Evolutionary conservation across 176 grass and related monocot species (phyloP), one percentile per base, ranked within the genome.

Genomic region (Zizania latifolia): DNA sequence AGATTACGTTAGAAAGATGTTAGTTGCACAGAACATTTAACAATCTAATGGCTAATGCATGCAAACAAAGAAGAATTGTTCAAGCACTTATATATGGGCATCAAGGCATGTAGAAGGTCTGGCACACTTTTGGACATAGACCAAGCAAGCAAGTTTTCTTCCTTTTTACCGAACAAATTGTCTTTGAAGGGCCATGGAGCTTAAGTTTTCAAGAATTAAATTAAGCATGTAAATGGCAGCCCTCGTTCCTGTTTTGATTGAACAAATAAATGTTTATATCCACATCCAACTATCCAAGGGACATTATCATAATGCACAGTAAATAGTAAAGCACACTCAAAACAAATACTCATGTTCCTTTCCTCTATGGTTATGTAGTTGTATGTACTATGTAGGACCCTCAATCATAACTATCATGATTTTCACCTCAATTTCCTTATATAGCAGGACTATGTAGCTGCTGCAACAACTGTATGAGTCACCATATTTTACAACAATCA

Each of bases 1-100:
- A 73, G 57, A 50, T 29, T 67, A 13, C n/a, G 2, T 23, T 57
- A 54, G 15, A 36, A 29, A 75, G 15, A 83, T 88, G 26, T 58
- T 62, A 36, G 8, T 57, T 53, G 62, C 22, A 72, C 4, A 74
- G 58, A 83, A 74, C 11, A 62, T 15, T 21, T 37, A n/a, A n/a
- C n/a, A 67, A 40, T 36, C 17, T 59, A 72, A n/a, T n/a, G n/a
- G n/a, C n/a, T n/a, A n/a, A 77, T 61, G 67, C 39, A 59, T 60
- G 68, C 24, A 31, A 17, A 77, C 39, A 72, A 19, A 39, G 19
- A 9, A 67, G 9, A 50, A 74, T 30, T 27, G 19, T 31, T 13
- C 66, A 82, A 58, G 19, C n/a, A 19, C 50, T 37, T 77, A 26
- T 65, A 78, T 72, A 71, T 41, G 8, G 48, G n/a, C n/a, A n/a